Evolutionary conservation across 1,284 basidiomycete species (phyloP).

Genomic region (Malassezia nana): DNA sequence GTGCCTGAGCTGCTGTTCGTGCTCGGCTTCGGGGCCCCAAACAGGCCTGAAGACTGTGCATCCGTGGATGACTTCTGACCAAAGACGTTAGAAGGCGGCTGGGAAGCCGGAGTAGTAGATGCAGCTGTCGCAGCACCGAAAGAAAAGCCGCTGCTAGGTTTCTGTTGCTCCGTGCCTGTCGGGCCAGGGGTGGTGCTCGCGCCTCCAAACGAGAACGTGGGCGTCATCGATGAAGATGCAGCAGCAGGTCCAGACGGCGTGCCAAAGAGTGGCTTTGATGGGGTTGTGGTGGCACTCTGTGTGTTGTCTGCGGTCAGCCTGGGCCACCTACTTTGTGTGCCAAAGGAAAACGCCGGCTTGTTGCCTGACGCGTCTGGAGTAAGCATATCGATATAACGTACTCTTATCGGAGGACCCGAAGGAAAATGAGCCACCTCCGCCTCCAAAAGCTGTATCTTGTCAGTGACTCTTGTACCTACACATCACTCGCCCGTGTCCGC

Average conservation of each 20-base stretch:
- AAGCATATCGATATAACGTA: background rate
- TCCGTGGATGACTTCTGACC: slow-evolving; percentile 9
- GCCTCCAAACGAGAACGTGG: slow-evolving; percentile 3
- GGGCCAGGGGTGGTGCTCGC: background rate
- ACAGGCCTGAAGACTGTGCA: background rate
- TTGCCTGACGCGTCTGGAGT: background rate
- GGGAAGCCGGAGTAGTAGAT: slow-evolving; percentile 13
- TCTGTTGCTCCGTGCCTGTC: background rate
- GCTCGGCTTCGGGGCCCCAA: slow-evolving; percentile 6
- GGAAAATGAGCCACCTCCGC: slow-evolving; percentile 8
- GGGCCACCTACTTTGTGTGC: slow-evolving; percentile 1
- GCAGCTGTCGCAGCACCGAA: slow-evolving; percentile 1
- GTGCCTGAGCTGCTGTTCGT: background rate
- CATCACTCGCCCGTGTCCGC: slow-evolving; percentile 2
- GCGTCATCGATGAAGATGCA: background rate
- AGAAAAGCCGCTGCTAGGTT: slow-evolving; percentile 13
- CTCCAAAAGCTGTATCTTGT: background rate
- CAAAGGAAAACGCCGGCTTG: slow-evolving; percentile 2
- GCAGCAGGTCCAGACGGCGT: background rate
- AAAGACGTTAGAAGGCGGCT: slow-evolving; percentile 16
- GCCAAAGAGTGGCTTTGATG: slow-evolving; percentile 1
- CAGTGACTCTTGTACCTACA: background rate
- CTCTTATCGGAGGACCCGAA: slow-evolving; percentile 10
- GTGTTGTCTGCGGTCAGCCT: background rate
- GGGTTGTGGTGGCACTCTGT: background rate